phyloP scores from a whole-genome alignment of 202 grass and related monocot species.

The Saccharum hybrid region DNA sequence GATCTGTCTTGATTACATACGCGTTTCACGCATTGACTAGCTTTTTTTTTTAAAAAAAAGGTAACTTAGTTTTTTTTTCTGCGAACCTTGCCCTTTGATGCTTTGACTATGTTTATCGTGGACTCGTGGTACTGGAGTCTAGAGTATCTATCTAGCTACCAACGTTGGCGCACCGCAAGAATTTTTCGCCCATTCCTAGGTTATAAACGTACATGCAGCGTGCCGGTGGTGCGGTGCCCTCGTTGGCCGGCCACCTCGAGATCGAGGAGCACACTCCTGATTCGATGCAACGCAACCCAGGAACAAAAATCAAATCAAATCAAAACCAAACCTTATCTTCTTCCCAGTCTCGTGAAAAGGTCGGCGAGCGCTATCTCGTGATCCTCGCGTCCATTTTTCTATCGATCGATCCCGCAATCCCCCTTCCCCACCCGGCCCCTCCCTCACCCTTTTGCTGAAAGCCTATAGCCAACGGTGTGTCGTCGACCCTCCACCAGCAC shows the following conservation, averaged over 20 bases:
- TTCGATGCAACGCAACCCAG: not conserved
- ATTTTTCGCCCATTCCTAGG: no score
- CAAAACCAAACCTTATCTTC: not conserved
- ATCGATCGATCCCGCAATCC: not conserved
- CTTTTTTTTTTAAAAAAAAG: no score
- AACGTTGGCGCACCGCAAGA: no score
- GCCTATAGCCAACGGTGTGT: not conserved
- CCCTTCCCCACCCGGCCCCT: no score
- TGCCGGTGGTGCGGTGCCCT: not conserved
- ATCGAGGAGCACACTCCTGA: not conserved
- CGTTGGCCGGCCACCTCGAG: not conserved
- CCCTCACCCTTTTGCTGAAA: not conserved
- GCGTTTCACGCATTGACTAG: not conserved
- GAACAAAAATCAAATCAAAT: not conserved
- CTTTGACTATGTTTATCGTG: no score
- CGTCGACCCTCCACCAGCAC: conserved; percentile 17
- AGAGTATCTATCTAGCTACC: no score
- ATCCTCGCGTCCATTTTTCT: conserved; percentile 20
- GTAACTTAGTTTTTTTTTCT: not conserved
- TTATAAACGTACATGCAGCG: not conserved
- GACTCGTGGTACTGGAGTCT: no score
- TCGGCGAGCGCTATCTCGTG: not conserved
- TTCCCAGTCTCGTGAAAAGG: not conserved
- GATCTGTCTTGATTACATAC: not conserved
- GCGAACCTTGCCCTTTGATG: no score